phyloP scores from a whole-genome alignment of 1,284 basidiomycete species.

The Schizopora paradoxa region DNA sequence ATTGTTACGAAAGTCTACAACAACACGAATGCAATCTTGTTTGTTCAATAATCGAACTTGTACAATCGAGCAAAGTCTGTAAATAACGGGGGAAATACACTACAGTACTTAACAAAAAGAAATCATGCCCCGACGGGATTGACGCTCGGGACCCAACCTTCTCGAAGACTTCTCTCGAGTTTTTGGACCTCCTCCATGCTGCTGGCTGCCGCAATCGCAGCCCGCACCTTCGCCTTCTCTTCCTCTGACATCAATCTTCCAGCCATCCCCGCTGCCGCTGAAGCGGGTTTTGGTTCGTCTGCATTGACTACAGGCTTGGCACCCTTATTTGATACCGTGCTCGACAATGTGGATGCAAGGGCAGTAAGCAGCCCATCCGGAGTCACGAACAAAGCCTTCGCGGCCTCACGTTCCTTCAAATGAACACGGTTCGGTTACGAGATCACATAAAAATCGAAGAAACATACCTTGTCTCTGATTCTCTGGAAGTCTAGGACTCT shows the following conservation, averaged over 20 bases:
- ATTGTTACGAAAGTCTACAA: too few relatives aligned
- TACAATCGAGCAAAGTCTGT: not conserved
- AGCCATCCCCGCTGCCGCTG: constrained; percentile 50
- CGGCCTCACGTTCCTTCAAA: constrained; percentile 69
- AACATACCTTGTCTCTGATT: constrained; percentile 87
- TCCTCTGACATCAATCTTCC: constrained; percentile 89
- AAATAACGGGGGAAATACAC: too few relatives aligned
- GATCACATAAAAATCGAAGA: constrained; percentile 26
- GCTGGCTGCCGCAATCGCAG: constrained; percentile 85
- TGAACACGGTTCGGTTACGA: too few relatives aligned
- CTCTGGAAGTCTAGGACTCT: constrained; percentile 96
- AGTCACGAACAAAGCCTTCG: constrained; percentile 73
- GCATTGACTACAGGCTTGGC: constrained; percentile 54
- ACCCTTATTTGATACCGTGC: constrained; percentile 62
- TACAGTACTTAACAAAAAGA: constrained; percentile 12
- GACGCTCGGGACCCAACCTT: constrained; percentile 77
- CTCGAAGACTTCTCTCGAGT: constrained; percentile 82
- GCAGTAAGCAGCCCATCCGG: constrained; percentile 72
- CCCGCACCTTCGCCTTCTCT: constrained; percentile 85
- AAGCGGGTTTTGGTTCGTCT: constrained; percentile 66
- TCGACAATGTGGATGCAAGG: constrained; percentile 73
- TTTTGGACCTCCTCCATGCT: constrained; percentile 88
- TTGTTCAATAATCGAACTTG: not conserved
- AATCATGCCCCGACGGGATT: constrained; percentile 67
- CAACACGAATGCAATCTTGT: not conserved